Conservation (phyloP, 2,329 filamentous ascomycete species). For the Colletotrichum melonis region DNA sequence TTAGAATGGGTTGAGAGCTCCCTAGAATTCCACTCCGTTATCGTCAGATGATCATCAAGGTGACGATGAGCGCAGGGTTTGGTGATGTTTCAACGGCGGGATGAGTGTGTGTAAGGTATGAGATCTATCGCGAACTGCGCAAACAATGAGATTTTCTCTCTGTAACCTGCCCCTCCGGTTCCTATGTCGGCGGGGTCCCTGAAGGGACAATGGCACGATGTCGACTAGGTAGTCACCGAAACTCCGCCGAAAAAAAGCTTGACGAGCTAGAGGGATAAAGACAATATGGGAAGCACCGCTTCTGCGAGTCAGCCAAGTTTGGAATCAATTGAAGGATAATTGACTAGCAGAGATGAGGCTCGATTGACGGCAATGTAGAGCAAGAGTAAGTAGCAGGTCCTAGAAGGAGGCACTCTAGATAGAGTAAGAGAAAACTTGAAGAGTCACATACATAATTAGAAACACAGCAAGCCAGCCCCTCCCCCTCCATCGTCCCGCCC, state of each 20-base stretch:
- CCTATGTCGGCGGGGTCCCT: constrained; percentile 23
- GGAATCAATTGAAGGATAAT: background rate
- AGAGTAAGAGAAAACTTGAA: background rate
- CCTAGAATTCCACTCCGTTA: background rate
- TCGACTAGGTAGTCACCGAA: background rate
- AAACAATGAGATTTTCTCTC: background rate
- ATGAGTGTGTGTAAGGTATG: background rate
- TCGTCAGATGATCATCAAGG: background rate
- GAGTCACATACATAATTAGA: background rate
- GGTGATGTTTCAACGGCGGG: background rate
- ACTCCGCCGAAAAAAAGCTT: background rate
- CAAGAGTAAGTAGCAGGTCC: too few relatives aligned
- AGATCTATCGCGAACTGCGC: background rate
- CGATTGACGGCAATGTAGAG: too few relatives aligned
- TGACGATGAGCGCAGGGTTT: background rate
- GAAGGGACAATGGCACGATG: constrained; percentile 24
- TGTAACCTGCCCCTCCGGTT: background rate
- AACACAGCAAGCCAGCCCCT: background rate
- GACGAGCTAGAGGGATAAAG: background rate
- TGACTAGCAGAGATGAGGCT: background rate
- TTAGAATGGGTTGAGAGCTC: background rate
- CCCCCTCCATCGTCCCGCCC: background rate
- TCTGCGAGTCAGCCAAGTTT: constrained; percentile 15
- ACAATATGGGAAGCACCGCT: background rate
- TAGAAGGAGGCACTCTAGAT: background rate